phyloP scores from a whole-genome alignment of 441 rosid species.

The Pelargonium australe region DNA sequence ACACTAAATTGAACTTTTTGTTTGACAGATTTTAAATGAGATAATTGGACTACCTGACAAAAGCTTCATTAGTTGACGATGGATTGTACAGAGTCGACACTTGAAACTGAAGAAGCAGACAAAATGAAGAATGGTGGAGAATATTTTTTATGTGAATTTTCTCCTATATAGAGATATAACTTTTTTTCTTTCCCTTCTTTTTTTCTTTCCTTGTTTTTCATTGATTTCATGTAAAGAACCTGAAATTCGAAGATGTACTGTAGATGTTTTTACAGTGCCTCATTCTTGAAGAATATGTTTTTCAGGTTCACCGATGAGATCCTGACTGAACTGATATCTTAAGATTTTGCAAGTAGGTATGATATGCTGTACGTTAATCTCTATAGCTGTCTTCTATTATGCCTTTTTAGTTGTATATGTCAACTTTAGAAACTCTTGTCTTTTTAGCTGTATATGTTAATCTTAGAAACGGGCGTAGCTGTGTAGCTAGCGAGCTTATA shows the following conservation, averaged over 20 bases:
- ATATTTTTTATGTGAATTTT: not conserved
- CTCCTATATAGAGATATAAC: not conserved
- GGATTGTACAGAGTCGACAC: not conserved
- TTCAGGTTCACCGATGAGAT: not conserved
- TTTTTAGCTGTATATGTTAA: too few relatives aligned
- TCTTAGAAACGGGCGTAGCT: not conserved
- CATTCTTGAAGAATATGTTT: not conserved
- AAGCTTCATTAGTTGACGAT: not conserved
- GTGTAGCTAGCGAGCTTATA: not conserved
- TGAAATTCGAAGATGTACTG: not conserved
- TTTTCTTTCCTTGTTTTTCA: not conserved
- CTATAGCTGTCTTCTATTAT: not conserved
- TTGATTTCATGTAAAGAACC: not conserved
- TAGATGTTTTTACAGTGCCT: not conserved
- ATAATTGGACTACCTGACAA: not conserved
- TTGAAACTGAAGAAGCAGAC: not conserved
- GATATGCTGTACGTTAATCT: not conserved
- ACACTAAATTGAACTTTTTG: not conserved
- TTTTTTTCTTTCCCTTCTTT: not conserved
- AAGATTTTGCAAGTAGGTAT: not conserved
- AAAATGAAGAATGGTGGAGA: not conserved
- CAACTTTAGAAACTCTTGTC: not conserved
- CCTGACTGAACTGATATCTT: not conserved
- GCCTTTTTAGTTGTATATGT: too few relatives aligned
- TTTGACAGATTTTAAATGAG: not conserved